phyloP scores from a whole-genome alignment of 768 basidiomycete species.

The Kwoniella heveanensis region DNA sequence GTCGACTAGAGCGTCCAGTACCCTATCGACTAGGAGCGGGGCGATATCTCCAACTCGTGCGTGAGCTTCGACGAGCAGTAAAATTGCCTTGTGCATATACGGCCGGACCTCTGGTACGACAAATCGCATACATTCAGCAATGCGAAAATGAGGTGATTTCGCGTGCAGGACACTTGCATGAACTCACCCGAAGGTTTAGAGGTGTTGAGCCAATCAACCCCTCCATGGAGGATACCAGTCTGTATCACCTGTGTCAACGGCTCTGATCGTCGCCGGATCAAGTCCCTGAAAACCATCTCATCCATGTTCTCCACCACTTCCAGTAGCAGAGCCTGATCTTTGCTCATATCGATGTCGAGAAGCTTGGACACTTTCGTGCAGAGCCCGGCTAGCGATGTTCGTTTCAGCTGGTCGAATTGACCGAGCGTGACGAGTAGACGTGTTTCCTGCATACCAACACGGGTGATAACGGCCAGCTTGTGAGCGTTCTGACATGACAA shows the following conservation, averaged over 20 bases:
- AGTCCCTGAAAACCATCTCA: constrained; percentile 83
- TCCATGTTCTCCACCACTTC: constrained; percentile 81
- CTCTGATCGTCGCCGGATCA: constrained; percentile 78
- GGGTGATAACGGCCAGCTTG: not conserved
- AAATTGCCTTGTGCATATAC: constrained; percentile 86
- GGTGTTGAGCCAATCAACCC: constrained; percentile 93
- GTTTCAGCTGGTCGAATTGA: constrained; percentile 77
- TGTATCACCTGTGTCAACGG: constrained; percentile 69
- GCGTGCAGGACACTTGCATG: too few species aligned
- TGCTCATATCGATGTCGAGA: constrained; percentile 69
- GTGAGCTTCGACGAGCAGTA: constrained; percentile 87
- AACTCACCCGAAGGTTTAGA: constrained; percentile 82
- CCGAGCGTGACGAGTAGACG: constrained; percentile 84
- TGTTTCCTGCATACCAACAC: constrained; percentile 71
- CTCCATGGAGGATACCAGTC: constrained; percentile 73
- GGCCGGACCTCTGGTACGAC: constrained; percentile 75
- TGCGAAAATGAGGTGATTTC: too few species aligned
- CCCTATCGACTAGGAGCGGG: constrained; percentile 77
- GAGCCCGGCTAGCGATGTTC: constrained; percentile 73
- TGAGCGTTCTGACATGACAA: too few species aligned
- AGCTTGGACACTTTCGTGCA: constrained; percentile 75
- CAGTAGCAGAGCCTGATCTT: constrained; percentile 75
- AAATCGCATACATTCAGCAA: not conserved
- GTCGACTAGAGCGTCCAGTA: constrained; percentile 75
- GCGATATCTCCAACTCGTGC: constrained; percentile 83